Evolutionary conservation across 768 basidiomycete species (phyloP), one percentile per base, ranked within the genome.

Genomic region (Auricularia heimuer): DNA sequence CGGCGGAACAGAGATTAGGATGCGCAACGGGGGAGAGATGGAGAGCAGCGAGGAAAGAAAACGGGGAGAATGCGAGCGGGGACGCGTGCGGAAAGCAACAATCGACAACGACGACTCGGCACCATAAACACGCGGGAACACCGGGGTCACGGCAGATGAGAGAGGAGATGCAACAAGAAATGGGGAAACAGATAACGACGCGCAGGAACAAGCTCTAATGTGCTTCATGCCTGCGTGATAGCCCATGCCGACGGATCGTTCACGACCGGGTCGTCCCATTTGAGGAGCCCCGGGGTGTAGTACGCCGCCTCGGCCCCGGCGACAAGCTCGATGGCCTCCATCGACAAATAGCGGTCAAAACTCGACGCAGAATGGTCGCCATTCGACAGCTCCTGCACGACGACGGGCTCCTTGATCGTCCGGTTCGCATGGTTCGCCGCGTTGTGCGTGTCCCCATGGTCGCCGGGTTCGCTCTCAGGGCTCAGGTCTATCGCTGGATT

Each of bases 381-480:
- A 66, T 73, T 74, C 65, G 69, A 70, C 54, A 72, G 56, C 24
- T 60, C 56, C 14, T 33, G 56, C 24, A 60, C 56, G 56, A 60
- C 56, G 18, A 60, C 75, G 69, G 84, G 84, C 63, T 79, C 80
- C 39, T 64, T 67, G 35, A 18, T 33, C 45, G 45, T 61, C 24
- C 63, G 47, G n/a, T 33, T 58, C 8, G 34, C 56, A 24, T 34
- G 56, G 21, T 60, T 29, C 56, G 7, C 34, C 24, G 56, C 56
- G 47, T 29, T 29, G 2, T 21, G 47, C 21, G 47, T 7, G 56
- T 60, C 56, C 1, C 56, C 56, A 34, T 60, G 56, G 18, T 60
- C 56, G 54, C 86, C 87, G 36, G 81, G 77, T 69, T 88, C 89
- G 14, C 89, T 90, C 70, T 87, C 87, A 2, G 90, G 90, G 71